These are phyloP conservation scores for Torulaspora gathmanii DNA, from an alignment of 805 yeast species.

Conservation along the genomic window DNA sequence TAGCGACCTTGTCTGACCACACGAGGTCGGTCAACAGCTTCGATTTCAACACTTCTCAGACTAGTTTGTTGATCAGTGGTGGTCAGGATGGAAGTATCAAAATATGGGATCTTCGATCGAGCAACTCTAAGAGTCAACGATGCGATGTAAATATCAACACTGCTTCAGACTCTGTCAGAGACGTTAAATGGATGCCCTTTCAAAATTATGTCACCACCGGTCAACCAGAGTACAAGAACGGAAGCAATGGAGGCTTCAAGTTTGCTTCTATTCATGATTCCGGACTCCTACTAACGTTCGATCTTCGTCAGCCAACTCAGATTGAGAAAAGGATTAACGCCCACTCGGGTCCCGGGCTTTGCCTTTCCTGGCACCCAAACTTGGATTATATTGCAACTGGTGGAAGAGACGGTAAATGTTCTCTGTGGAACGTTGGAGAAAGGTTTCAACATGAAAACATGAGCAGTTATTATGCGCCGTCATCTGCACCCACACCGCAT, in stretches of 20 bases:
- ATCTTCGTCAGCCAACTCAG: slow-evolving; percentile 60
- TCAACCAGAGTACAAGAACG: slow-evolving; percentile 35
- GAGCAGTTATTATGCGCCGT: background rate
- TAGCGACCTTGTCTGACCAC: slow-evolving; percentile 31
- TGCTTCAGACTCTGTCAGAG: slow-evolving; percentile 67
- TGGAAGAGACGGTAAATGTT: slow-evolving; percentile 70
- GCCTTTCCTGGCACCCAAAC: slow-evolving; percentile 85
- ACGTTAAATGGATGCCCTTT: slow-evolving; percentile 48
- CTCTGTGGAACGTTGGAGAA: slow-evolving; percentile 36
- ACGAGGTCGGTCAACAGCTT: slow-evolving; percentile 36
- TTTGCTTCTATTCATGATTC: slow-evolving; percentile 82
- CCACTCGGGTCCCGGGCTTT: slow-evolving; percentile 86
- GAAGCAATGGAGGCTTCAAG: slow-evolving; percentile 37
- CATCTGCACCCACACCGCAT: slow-evolving; percentile 2
- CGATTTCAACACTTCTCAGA: slow-evolving; percentile 35
- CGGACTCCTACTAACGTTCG: slow-evolving; percentile 85
- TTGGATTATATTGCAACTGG: slow-evolving; percentile 81
- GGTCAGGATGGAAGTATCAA: slow-evolving; percentile 78
- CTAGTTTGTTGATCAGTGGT: slow-evolving; percentile 49
- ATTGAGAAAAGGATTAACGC: slow-evolving; percentile 75
- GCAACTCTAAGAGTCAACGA: slow-evolving; percentile 38
- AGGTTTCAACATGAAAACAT: slow-evolving; percentile 6
- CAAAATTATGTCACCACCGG: slow-evolving; percentile 31
- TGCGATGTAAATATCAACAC: slow-evolving; percentile 39
- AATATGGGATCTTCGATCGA: slow-evolving; percentile 59